Evolutionary conservation across 495 filamentous ascomycete species (phyloP).

Genomic region (Penicillium psychrofluorescens): DNA sequence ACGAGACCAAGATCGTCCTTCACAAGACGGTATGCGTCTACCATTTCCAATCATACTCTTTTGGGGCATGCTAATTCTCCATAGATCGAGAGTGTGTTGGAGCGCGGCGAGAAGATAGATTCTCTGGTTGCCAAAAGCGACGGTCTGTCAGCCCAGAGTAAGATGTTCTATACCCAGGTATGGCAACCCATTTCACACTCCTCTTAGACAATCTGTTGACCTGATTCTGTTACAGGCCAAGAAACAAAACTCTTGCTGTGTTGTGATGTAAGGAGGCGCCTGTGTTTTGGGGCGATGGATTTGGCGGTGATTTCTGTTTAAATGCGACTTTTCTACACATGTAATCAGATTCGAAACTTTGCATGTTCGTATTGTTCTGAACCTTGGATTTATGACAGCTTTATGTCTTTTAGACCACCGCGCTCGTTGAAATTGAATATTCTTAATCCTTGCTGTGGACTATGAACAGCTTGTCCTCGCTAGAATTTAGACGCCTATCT

Average conservation of each 20-base stretch:
- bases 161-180: constrained; percentile 90
- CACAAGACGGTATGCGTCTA: constrained; percentile 66
- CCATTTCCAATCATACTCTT: too few species aligned
- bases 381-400: neutral
- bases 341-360: neutral
- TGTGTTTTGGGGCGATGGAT: neutral
- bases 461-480: too few species aligned
- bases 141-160: constrained; percentile 78
- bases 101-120: constrained; percentile 84
- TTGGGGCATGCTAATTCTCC: neutral
- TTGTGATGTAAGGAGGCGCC: constrained; percentile 54
- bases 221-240: constrained; percentile 55
- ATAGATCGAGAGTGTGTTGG: constrained; percentile 72
- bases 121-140: constrained; percentile 83
- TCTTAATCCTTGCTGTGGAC: too few species aligned
- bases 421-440: too few species aligned
- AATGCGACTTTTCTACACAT: neutral
- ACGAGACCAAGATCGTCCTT: constrained; percentile 96
- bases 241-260: constrained; percentile 93
- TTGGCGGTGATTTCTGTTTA: too few species aligned
- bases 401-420: too few species aligned
- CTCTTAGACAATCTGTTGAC: neutral
- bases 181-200: neutral
- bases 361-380: constrained; percentile 1
- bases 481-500: too few species aligned